These are phyloP conservation scores for Naganishia liquefaciens DNA, from an alignment of 1,284 basidiomycete genomes.

Conservation along the genomic window DNA sequence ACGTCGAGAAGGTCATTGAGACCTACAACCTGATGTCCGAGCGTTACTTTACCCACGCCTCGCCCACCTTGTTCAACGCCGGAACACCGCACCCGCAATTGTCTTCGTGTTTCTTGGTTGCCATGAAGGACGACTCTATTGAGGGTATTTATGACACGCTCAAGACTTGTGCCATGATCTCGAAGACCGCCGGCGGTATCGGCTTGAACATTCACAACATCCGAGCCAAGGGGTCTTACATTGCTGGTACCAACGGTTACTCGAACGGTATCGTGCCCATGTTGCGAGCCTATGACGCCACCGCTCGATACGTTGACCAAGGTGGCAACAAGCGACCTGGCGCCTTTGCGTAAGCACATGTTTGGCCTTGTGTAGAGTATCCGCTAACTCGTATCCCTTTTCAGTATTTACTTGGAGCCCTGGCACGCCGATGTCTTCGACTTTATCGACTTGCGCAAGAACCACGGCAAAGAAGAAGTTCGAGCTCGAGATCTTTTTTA, in stretches of 20 bases:
- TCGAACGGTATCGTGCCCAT: constrained; percentile 99
- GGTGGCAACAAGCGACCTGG: constrained; percentile 99
- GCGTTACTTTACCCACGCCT: constrained; percentile 96
- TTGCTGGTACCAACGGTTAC: constrained; percentile 82
- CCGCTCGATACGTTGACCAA: constrained; percentile 98
- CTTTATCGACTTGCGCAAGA: constrained; percentile 97
- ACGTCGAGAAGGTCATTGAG: constrained; percentile 86
- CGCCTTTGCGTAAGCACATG: constrained; percentile 72
- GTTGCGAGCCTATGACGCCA: constrained; percentile 97
- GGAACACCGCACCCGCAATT: constrained; percentile 95
- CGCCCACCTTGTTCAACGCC: constrained; percentile 97
- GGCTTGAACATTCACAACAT: constrained; percentile 97
- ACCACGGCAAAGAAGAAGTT: constrained; percentile 98
- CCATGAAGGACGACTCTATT: constrained; percentile 98
- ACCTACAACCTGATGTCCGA: constrained; percentile 96
- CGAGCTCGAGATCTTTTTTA: constrained; percentile 98
- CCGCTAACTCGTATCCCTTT: not conserved
- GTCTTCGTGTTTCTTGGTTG: constrained; percentile 95
- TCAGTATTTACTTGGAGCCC: constrained; percentile 83
- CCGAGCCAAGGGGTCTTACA: constrained; percentile 81
- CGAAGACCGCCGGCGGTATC: constrained; percentile 98
- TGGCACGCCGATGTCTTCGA: constrained; percentile 99
- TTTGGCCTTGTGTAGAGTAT: not conserved
- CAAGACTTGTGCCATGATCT: constrained; percentile 98
- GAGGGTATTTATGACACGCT: constrained; percentile 99